Conservation (phyloP, 129 eudicot species). For the Tagetes patula region DNA sequence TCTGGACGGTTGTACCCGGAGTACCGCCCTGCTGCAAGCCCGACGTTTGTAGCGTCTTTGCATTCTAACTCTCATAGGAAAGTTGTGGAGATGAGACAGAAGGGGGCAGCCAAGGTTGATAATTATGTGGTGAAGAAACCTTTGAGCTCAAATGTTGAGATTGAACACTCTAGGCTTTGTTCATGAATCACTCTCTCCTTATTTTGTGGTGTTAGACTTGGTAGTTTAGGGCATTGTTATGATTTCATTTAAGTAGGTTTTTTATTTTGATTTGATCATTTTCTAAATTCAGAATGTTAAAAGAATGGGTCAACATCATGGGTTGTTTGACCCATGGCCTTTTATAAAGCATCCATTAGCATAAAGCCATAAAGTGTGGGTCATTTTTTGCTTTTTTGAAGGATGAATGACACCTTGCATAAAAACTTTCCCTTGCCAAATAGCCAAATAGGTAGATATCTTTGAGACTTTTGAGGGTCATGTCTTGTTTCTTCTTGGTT, state of each 20-base stretch:
- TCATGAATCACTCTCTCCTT: constrained; percentile 11
- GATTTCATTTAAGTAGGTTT: constrained; percentile 15
- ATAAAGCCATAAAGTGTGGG: not conserved
- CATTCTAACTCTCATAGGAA: constrained; percentile 75
- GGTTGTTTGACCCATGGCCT: not conserved
- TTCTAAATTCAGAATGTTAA: constrained; percentile 19
- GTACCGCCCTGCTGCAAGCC: constrained; percentile 88
- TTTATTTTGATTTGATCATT: constrained; percentile 3
- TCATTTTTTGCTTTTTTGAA: not conserved
- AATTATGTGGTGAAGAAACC: constrained; percentile 14
- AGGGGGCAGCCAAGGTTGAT: constrained; percentile 26
- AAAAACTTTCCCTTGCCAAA: not conserved
- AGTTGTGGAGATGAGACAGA: constrained; percentile 70
- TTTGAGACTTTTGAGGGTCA: not conserved
- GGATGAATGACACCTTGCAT: constrained; percentile 4
- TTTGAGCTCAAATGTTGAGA: constrained; percentile 11
- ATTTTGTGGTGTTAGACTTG: constrained; percentile 35
- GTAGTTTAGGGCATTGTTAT: constrained; percentile 28
- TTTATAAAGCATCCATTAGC: not conserved
- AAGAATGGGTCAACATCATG: constrained; percentile 2
- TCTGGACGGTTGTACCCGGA: constrained; percentile 76
- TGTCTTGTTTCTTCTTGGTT: not conserved
- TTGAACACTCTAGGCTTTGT: constrained; percentile 25
- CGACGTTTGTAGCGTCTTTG: constrained; percentile 58
- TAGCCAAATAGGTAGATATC: too few relatives aligned